These are phyloP conservation scores for Arabidopsis thaliana DNA, from an alignment of 345 rosid species.

Conservation along the genomic window TAIR10.1 NC_003075.7:12677501-12678000, in stretches of 20 bases:
- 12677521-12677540: constrained; percentile 27
- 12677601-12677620: constrained; percentile 21
- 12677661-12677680: neutral
- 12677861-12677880: constrained; percentile 40
- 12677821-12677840: constrained; percentile 5
- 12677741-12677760: constrained; percentile 99
- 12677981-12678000: constrained; percentile 64
- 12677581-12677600: constrained; percentile 5
- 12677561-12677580: neutral
- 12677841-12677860: constrained; percentile 14
- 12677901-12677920: constrained; percentile 99
- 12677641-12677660: constrained; percentile 8
- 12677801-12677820: constrained; percentile 62
- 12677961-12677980: constrained; percentile 94
- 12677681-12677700: constrained; percentile 35
- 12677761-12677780: constrained; percentile 93
- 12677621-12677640: constrained; percentile 25
- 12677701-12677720: constrained; percentile 88
- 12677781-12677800: constrained; percentile 81
- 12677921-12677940: constrained; percentile 98
- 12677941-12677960: constrained; percentile 95
- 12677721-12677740: constrained; percentile 91
- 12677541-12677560: constrained; percentile 17
- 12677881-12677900: constrained; percentile 99
- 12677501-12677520: neutral